Evolutionary conservation across 495 filamentous ascomycete species (phyloP).

Genomic region (Xylaria longipes): DNA sequence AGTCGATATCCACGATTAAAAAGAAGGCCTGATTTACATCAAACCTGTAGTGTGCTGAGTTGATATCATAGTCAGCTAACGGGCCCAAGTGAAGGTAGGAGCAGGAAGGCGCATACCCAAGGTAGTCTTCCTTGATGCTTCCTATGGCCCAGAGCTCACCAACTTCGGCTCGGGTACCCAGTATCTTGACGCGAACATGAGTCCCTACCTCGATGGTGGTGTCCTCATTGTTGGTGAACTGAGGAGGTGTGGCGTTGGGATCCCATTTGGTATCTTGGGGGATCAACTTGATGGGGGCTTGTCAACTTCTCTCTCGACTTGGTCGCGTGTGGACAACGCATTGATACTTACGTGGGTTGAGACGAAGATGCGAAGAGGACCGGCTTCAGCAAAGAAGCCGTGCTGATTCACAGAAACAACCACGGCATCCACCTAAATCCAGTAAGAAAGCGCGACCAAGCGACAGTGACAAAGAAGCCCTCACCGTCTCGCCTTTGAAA

Average conservation of each 20-base stretch:
- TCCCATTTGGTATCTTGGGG: slow-evolving; percentile 92
- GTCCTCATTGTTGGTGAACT: slow-evolving; percentile 86
- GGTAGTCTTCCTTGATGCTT: slow-evolving; percentile 88
- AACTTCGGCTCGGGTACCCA: slow-evolving; percentile 89
- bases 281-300: slow-evolving; percentile 70
- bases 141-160: slow-evolving; percentile 95
- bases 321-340: slow-evolving; percentile 13
- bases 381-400: slow-evolving; percentile 91
- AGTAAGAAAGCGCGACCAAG: slow-evolving; percentile 28
- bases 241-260: slow-evolving; percentile 82
- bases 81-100: background rate
- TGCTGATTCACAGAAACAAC: slow-evolving; percentile 87
- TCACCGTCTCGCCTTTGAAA: slow-evolving; percentile 94
- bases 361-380: slow-evolving; percentile 88
- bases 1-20: slow-evolving; percentile 8
- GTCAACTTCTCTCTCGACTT: slow-evolving; percentile 25
- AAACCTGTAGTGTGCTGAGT: slow-evolving; percentile 25
- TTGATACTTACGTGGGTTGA: slow-evolving; percentile 73
- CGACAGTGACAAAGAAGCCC: slow-evolving; percentile 37
- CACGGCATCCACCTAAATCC: slow-evolving; percentile 81
- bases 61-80: slow-evolving; percentile 7
- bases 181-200: slow-evolving; percentile 89
- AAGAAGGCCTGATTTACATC: slow-evolving; percentile 17
- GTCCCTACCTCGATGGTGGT: slow-evolving; percentile 93
- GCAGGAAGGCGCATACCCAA: slow-evolving; percentile 49